Conservation (phyloP, 257 asterid species). For the Avicennia marina region DNA sequence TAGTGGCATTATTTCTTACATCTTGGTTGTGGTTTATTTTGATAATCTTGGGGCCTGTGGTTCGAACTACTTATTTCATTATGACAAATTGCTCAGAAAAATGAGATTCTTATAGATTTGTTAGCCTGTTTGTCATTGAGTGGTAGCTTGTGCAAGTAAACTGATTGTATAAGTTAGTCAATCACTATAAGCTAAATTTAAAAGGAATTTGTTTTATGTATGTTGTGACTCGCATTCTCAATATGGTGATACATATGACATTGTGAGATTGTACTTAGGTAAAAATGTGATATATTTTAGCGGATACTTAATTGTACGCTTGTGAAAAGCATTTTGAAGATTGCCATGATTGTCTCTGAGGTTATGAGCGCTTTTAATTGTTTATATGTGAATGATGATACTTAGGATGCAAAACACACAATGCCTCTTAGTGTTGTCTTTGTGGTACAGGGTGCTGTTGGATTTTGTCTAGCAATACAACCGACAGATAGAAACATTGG, state of each 20-base stretch:
- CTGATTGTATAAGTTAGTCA: too few relatives aligned
- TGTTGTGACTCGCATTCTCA: too few relatives aligned
- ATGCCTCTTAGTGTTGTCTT: slow-evolving; percentile 20
- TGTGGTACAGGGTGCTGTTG: slow-evolving; percentile 72
- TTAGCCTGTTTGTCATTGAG: background rate
- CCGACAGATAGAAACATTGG: slow-evolving; percentile 49
- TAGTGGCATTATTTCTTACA: slow-evolving; percentile 7
- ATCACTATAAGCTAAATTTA: too few relatives aligned
- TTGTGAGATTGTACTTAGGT: background rate
- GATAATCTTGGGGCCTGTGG: slow-evolving; percentile 4
- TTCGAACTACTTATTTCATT: background rate
- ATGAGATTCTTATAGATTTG: background rate
- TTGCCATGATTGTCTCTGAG: slow-evolving; percentile 9
- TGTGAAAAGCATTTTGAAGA: slow-evolving; percentile 1
- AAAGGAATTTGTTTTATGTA: too few relatives aligned
- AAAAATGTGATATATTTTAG: slow-evolving; percentile 1
- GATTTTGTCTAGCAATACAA: slow-evolving; percentile 84
- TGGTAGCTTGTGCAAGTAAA: too few relatives aligned
- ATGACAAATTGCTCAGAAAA: background rate
- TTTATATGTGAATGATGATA: slow-evolving; percentile 1
- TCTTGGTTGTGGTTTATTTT: slow-evolving; percentile 7
- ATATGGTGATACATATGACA: too few relatives aligned
- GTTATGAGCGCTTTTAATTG: slow-evolving; percentile 16
- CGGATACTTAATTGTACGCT: background rate
- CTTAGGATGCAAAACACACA: slow-evolving; percentile 7